phyloP scores from a whole-genome alignment of 2,329 filamentous ascomycete species.

The Monilinia vaccinii-corymbosi region DNA sequence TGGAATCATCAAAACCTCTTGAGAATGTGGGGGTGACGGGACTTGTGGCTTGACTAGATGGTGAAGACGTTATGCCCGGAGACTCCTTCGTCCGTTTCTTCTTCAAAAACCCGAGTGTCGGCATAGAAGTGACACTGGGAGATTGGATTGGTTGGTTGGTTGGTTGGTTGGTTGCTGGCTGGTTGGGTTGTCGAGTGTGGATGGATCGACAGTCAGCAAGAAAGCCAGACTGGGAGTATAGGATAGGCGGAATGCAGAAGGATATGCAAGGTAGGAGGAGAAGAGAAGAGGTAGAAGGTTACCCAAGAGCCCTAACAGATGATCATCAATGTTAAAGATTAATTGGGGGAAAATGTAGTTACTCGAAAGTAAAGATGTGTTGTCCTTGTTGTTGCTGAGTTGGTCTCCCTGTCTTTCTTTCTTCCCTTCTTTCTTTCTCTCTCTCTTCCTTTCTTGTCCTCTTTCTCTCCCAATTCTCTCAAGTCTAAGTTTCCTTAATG shows the following conservation, averaged over 20 bases:
- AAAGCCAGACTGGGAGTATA: constrained; percentile 11
- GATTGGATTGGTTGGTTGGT: constrained; percentile 9
- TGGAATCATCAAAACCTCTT: constrained; percentile 37
- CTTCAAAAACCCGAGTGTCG: constrained; percentile 91
- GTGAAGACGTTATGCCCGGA: constrained; percentile 55
- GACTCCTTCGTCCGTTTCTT: constrained; percentile 98
- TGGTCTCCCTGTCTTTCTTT: too few species aligned
- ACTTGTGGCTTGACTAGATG: constrained; percentile 55
- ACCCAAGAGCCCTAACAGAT: neutral
- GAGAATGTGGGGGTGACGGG: constrained; percentile 50
- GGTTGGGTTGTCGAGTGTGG: constrained; percentile 18
- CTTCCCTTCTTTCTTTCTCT: too few species aligned
- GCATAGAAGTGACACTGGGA: constrained; percentile 50
- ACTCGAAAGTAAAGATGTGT: neutral
- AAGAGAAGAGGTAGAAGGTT: constrained; percentile 1
- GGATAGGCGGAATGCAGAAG: constrained; percentile 24
- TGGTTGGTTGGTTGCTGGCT: constrained; percentile 9
- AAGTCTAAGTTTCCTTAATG: neutral
- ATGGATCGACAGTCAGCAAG: constrained; percentile 21
- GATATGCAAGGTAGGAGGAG: constrained; percentile 7
- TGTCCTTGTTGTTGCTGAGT: neutral
- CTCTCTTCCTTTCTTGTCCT: too few species aligned
- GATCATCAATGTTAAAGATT: neutral
- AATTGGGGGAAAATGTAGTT: neutral
- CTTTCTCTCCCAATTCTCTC: neutral